These are phyloP conservation scores for Streptanthus diversifolius DNA, from an alignment of 345 rosid genomes.

Conservation along the genomic window DNA sequence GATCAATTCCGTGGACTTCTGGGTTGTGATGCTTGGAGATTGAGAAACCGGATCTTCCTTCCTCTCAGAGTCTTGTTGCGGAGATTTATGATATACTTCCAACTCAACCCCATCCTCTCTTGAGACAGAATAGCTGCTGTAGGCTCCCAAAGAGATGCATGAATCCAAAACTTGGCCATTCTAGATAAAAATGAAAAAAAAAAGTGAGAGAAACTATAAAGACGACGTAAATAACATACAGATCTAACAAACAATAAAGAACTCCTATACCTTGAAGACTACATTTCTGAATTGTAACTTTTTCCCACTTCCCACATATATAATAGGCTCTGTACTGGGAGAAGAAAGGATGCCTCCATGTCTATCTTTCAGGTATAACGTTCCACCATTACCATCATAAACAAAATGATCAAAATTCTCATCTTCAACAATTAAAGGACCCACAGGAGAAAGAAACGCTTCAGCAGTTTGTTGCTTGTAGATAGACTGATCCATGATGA, in stretches of 20 bases:
- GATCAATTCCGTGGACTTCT: constrained; percentile 55
- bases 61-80: constrained; percentile 33
- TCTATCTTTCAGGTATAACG: constrained; percentile 66
- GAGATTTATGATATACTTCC: constrained; percentile 50
- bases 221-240: neutral
- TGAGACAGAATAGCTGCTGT: constrained; percentile 70
- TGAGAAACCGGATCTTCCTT: constrained; percentile 36
- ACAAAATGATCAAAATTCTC: constrained; percentile 67
- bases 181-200: constrained; percentile 40
- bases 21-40: constrained; percentile 43
- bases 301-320: constrained; percentile 77
- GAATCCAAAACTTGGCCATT: constrained; percentile 88
- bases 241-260: neutral
- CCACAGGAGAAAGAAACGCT: constrained; percentile 64
- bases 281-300: constrained; percentile 81
- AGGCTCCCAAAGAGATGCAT: constrained; percentile 71
- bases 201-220: constrained; percentile 9
- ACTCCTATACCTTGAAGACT: constrained; percentile 57
- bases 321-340: constrained; percentile 65
- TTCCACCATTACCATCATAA: constrained; percentile 92
- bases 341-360: constrained; percentile 55
- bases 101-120: constrained; percentile 62
- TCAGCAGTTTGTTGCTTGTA: constrained; percentile 64
- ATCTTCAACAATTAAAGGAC: constrained; percentile 80
- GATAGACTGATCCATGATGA: constrained; percentile 58